Evolutionary conservation across 192 early-diverging fungal genomes (phyloP), one percentile per base, ranked within the genome.

Genomic region (Entophlyctis helioformis): DNA sequence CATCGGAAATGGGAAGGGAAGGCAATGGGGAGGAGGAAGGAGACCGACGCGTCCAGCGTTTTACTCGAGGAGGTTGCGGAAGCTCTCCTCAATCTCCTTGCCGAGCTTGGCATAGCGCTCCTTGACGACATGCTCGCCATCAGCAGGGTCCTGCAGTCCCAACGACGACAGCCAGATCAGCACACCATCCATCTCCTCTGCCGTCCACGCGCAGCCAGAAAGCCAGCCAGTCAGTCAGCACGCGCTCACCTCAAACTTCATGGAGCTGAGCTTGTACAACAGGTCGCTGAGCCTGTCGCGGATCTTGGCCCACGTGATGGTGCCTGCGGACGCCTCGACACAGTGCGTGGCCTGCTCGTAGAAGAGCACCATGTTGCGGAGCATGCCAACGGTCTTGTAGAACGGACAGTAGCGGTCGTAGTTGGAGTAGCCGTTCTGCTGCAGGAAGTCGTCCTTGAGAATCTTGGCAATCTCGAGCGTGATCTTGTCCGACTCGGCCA

Each of bases 341-440:
- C 87, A 83, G 54, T 99, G 91, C 1, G 76, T 83, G 34, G 96
- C 91, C 49, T 85, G 83, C 46, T 84, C 89, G 69, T 95, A 92
- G 62, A 96, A 97, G 36, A 82, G 84, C 58, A 99, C 76, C 84
- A 99, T 85, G 74, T 99, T 96, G 43, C 89, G 74, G 64, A 99
- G 77, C 83, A 99, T 89, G 73, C 92, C 93, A 9, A 85, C 87
- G 13, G 96, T 96, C 80, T 99, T 99, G 79, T 86, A 99, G 80
- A 99, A 97, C 28, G 96, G 96, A 61, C 96, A 97, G 81, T 84
- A 97, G 40, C 92, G 86, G 67, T 99, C 96, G 61, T 99, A 99
- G 57, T 72, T 74, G 40, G 90, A 93, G 74, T 97, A 99, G 26
- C 94, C 94, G 67, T 99, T 99, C 66, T 99, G 96, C 71, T 99